These are phyloP conservation scores for Voacanga thouarsii DNA, from an alignment of 257 asterid genomes.

Conservation along the genomic window DNA sequence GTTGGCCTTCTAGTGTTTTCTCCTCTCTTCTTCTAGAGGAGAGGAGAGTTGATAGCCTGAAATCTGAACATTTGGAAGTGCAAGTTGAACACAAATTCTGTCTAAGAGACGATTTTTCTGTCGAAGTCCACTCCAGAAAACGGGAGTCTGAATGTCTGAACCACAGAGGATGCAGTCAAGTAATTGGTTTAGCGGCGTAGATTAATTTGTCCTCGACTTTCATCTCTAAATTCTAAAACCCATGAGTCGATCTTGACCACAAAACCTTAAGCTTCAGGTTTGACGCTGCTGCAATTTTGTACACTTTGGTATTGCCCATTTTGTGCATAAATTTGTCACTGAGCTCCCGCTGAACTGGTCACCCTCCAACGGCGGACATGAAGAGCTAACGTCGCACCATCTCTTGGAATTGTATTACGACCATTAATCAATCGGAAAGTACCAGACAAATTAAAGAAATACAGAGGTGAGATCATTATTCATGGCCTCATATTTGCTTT, in stretches of 20 bases:
- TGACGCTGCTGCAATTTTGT: not conserved
- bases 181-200: not conserved
- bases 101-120: not conserved
- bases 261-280: slow-evolving; percentile 4
- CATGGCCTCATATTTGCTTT: slow-evolving; percentile 34
- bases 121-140: not conserved
- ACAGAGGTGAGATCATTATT: slow-evolving; percentile 1
- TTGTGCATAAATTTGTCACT: not conserved
- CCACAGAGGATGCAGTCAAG: not conserved
- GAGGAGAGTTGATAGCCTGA: not conserved
- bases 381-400: slow-evolving; percentile 35
- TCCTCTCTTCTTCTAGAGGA: not conserved
- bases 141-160: not conserved
- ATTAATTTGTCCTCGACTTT: not conserved
- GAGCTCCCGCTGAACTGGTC: slow-evolving; percentile 7
- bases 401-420: slow-evolving; percentile 33
- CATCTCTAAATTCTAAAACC: not conserved
- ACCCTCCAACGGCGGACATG: slow-evolving; percentile 18
- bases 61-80: too few species aligned
- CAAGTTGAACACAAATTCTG: too few species aligned
- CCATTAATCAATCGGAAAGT: slow-evolving; percentile 33
- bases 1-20: too few species aligned
- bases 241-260: not conserved
- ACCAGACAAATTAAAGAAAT: slow-evolving; percentile 2
- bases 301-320: too few species aligned